Conservation (phyloP, 768 basidiomycete genomes). For the Paxillus rubicundulus region DNA sequence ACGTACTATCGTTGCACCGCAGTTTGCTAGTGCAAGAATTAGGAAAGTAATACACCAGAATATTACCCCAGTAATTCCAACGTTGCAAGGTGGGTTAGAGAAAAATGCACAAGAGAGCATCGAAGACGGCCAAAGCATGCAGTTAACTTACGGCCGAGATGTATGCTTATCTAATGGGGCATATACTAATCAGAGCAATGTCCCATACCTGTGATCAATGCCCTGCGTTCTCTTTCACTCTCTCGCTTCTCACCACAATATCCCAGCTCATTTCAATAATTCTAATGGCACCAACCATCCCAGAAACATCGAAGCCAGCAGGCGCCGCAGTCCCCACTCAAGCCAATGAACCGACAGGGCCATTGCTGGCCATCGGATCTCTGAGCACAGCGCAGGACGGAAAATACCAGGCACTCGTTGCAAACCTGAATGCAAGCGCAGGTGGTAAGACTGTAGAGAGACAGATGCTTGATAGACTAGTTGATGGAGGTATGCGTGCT, state of each 20-base stretch:
- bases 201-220: background rate
- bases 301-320: constrained; percentile 16
- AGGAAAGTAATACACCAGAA: too few species aligned
- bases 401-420: constrained; percentile 68
- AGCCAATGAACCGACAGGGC: constrained; percentile 33
- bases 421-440: constrained; percentile 48
- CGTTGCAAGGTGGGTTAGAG: background rate
- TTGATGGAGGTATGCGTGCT: constrained; percentile 63
- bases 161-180: too few species aligned
- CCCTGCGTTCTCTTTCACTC: constrained; percentile 1
- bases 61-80: background rate
- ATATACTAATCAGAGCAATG: background rate
- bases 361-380: constrained; percentile 74
- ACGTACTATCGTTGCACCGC: background rate
- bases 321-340: constrained; percentile 20
- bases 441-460: constrained; percentile 55
- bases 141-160: too few species aligned
- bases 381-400: constrained; percentile 77
- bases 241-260: too few species aligned
- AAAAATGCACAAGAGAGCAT: background rate
- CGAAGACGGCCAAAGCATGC: background rate
- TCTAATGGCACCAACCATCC: constrained; percentile 53
- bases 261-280: background rate
- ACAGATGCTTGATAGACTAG: constrained; percentile 78
- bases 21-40: too few species aligned